Conservation (phyloP, 768 basidiomycete genomes). For the Macrolepiota albuminosa region DNA sequence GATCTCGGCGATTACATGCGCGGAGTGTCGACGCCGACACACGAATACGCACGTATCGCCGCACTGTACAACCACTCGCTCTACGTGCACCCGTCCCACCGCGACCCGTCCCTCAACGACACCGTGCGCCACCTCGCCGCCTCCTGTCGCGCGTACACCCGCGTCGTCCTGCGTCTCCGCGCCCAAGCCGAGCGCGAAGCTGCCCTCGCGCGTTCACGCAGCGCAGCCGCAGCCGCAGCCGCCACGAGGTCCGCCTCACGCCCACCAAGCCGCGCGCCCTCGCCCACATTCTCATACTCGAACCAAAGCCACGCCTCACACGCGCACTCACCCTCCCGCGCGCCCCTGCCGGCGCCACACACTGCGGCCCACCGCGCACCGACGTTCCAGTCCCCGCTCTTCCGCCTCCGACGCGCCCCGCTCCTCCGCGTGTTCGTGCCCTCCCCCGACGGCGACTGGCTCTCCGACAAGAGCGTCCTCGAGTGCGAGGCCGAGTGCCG, state of each 20-base stretch:
- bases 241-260: conserved; percentile 29
- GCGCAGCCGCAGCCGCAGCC: neutral
- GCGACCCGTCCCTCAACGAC: conserved; percentile 34
- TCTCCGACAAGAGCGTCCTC: conserved; percentile 74
- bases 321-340: neutral
- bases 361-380: neutral
- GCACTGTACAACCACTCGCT: conserved; percentile 51
- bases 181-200: conserved; percentile 68
- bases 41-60: conserved; percentile 65
- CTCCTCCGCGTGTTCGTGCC: conserved; percentile 80
- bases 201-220: conserved; percentile 19
- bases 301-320: conserved; percentile 23
- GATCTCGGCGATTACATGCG: conserved; percentile 79
- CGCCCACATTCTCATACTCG: conserved; percentile 52
- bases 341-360: neutral
- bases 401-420: conserved; percentile 67
- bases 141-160: conserved; percentile 70
- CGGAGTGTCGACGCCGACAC: conserved; percentile 70
- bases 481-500: conserved; percentile 81
- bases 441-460: conserved; percentile 82
- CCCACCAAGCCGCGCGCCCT: conserved; percentile 61
- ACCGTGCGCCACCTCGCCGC: conserved; percentile 50
- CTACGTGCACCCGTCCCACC: conserved; percentile 33
- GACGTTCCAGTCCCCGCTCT: conserved; percentile 65
- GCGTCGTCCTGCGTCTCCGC: conserved; percentile 74